phyloP scores from a whole-genome alignment of 495 filamentous ascomycete species.

The Aspergillus taichungensis region DNA sequence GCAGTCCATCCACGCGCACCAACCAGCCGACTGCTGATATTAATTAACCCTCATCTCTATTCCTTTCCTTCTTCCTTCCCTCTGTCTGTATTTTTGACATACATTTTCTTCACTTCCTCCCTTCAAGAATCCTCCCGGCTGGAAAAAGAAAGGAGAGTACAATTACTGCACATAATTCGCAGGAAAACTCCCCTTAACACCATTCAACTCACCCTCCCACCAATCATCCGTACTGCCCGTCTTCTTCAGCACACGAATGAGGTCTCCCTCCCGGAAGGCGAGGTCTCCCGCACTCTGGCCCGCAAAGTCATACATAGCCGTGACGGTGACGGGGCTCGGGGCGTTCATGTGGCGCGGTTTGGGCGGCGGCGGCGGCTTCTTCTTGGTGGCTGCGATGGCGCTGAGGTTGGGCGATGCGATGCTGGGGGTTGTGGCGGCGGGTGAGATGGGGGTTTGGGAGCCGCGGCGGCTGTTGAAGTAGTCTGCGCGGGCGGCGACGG shows the following conservation, averaged over 20 bases:
- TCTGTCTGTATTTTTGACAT: not conserved
- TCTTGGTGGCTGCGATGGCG: conserved; percentile 28
- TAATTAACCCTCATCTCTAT: not conserved
- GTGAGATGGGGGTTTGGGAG: conserved; percentile 25
- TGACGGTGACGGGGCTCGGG: conserved; percentile 50
- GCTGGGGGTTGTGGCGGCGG: conserved; percentile 25
- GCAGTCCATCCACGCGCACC: too few species aligned
- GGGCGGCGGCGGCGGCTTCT: conserved; percentile 59
- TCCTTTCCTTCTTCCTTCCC: not conserved
- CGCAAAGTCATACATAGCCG: conserved; percentile 72
- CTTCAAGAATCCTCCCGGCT: not conserved
- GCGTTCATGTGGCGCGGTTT: conserved; percentile 32
- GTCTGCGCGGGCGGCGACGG: conserved; percentile 31
- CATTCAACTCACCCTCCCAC: conserved; percentile 86
- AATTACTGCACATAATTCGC: conserved; percentile 66
- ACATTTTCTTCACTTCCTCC: not conserved
- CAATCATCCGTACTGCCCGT: conserved; percentile 85
- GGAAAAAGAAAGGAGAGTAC: not conserved
- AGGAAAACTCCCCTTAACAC: conserved; percentile 70
- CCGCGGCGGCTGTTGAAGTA: conserved; percentile 38
- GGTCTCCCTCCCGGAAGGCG: conserved; percentile 73
- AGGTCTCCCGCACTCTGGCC: conserved; percentile 69
- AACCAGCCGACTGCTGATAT: not conserved
- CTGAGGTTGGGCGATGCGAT: conserved; percentile 9
- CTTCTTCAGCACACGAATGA: conserved; percentile 74